Conservation (phyloP, 2,329 filamentous ascomycete genomes). For the Colletotrichum sp. region DNA sequence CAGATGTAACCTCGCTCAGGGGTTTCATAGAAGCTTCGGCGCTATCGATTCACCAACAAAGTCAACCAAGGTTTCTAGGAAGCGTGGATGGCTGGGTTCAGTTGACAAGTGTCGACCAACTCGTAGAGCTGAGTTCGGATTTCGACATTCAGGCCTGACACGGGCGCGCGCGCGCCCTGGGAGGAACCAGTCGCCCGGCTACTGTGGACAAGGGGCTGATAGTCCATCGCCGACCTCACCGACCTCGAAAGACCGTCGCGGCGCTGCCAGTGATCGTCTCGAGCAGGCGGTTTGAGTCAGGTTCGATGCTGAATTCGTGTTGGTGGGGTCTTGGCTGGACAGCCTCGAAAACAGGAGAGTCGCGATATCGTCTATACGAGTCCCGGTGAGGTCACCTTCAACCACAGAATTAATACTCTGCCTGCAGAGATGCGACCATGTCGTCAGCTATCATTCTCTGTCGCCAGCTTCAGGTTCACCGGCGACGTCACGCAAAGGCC, state of each 20-base stretch:
- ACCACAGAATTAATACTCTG: background rate
- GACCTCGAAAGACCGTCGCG: background rate
- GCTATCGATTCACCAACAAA: constrained; percentile 2
- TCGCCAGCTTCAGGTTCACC: background rate
- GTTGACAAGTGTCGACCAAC: background rate
- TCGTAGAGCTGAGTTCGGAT: background rate
- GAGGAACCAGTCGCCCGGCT: background rate
- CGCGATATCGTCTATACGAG: background rate
- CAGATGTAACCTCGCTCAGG: background rate
- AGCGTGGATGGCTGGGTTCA: background rate
- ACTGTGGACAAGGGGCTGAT: background rate
- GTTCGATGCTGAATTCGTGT: background rate
- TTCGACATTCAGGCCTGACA: background rate
- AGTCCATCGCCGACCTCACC: background rate
- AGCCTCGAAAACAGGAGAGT: background rate
- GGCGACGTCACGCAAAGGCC: background rate
- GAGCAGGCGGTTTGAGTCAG: background rate
- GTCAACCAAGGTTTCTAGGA: background rate
- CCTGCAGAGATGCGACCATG: background rate
- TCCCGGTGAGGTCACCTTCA: background rate
- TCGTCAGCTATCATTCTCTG: background rate
- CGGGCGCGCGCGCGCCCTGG: background rate
- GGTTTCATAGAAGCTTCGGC: constrained; percentile 9
- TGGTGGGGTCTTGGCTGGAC: background rate
- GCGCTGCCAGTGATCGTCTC: background rate